Base-by-base conservation (phyloP, 2,329 filamentous ascomycete species). In the Calcarisporium arbuscula region DNA sequence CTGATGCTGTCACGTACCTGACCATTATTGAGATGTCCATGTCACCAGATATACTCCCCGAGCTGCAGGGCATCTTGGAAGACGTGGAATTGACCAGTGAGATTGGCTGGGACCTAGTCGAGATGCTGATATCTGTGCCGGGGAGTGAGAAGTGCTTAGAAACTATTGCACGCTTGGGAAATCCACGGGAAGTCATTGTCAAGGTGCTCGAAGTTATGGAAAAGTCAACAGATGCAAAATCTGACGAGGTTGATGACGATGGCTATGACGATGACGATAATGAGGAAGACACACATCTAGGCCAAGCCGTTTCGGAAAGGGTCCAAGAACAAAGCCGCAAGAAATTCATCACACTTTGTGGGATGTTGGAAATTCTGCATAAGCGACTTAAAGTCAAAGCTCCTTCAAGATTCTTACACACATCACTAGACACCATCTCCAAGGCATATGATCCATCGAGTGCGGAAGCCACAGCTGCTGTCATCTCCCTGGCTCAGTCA, bases 101-200 rank as follows among this genome's bases (percentile, higher is more conserved):
- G 37, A 88, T 90, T 48, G 85, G 85, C 32, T 92, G 85, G 85
- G 85, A 92, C 54, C 64, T 90, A 33, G 80, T 92, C 16, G 80
- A 84, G 52, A 75, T 86, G 50, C 71, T 92, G 5, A 68, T 88
- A 17, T 69, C 76, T 22, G 61, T 87, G 5, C 69, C 82, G 2
- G 77, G 72, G 10, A 81, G 80, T n/a, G 78, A 83, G 46, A 59
- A 69, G 30, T 88, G 85, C 52, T 67, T 90, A 12, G 74, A 82
- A 52, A 83, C 80, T 19, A 79, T 90, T 34, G 85, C 85, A 20
- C 74, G 80, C 17, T 68, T 87, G 25, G 85, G 85, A 32, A 92
- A 90, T 52, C 85, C 85, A 2, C 70, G 85, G 32, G 85, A 92
- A 57, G 82, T 88, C 29, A 82, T 90, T 39, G 67, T 92, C 47